phyloP scores from a whole-genome alignment of 2,329 filamentous ascomycete species.

The Talaromyces rugulosus region DNA sequence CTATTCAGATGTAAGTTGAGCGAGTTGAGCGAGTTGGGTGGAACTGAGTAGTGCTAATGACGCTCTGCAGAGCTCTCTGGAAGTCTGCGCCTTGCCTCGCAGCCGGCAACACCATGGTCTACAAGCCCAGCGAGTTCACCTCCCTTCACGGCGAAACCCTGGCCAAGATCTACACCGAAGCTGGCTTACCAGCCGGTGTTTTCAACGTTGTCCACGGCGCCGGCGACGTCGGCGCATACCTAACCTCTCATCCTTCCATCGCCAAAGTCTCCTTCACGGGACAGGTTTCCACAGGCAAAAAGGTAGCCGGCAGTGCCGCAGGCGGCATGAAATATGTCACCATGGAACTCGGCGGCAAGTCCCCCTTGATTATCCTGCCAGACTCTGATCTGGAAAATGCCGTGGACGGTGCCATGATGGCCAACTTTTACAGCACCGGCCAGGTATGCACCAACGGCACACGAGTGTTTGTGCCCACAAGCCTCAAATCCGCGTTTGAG shows the following conservation, averaged over 20 bases:
- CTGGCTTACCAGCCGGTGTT: conserved; percentile 73
- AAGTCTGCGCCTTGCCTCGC: conserved; percentile 82
- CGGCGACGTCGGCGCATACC: conserved; percentile 69
- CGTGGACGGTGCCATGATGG: conserved; percentile 88
- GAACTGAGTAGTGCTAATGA: conserved; percentile 1
- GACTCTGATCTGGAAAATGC: conserved; percentile 74
- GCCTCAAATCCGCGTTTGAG: conserved; percentile 66
- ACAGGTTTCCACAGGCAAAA: conserved; percentile 76
- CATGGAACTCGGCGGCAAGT: conserved; percentile 89
- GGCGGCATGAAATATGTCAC: conserved; percentile 84
- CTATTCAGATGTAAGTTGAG: conserved; percentile 67
- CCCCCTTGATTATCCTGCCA: conserved; percentile 72
- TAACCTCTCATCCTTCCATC: conserved; percentile 67
- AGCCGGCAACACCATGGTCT: conserved; percentile 85
- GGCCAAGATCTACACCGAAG: conserved; percentile 71
- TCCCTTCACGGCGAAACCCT: conserved; percentile 75
- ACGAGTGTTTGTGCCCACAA: conserved; percentile 71
- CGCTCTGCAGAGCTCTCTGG: conserved; percentile 61
- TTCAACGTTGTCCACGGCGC: conserved; percentile 85
- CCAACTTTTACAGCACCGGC: conserved; percentile 86
- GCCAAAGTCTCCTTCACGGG: conserved; percentile 89
- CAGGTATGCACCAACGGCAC: conserved; percentile 94
- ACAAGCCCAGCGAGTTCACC: conserved; percentile 85
- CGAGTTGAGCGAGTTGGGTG: background rate
- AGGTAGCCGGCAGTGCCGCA: conserved; percentile 72